These are phyloP conservation scores for Fusarium sp. DNA, from an alignment of 2,329 filamentous ascomycete species.

Conservation along the genomic window DNA sequence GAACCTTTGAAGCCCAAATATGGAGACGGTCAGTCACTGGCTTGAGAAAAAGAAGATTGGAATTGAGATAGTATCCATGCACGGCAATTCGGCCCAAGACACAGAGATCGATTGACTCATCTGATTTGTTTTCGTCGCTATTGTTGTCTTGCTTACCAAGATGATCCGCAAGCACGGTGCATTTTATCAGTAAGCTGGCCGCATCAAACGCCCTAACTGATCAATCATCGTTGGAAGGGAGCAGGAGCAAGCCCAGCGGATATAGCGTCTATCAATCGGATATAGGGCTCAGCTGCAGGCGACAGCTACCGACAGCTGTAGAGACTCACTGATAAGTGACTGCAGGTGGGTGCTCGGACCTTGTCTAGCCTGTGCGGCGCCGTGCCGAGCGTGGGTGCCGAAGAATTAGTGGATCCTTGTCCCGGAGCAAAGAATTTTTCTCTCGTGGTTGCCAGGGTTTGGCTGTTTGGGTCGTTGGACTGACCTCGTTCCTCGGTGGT, in stretches of 20 bases:
- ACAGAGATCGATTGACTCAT: slow-evolving; percentile 5
- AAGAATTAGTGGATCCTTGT: slow-evolving; percentile 18
- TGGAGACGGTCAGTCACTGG: slow-evolving; percentile 9
- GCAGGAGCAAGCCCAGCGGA: slow-evolving; percentile 3
- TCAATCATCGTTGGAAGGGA: background rate
- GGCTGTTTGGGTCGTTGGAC: slow-evolving; percentile 14
- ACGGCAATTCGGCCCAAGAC: slow-evolving; percentile 31
- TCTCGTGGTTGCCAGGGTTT: slow-evolving; percentile 27
- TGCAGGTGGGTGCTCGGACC: slow-evolving; percentile 5
- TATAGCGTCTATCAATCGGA: slow-evolving; percentile 29
- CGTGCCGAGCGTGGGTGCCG: slow-evolving; percentile 41
- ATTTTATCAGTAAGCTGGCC: background rate
- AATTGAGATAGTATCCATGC: slow-evolving; percentile 3
- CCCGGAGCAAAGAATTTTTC: slow-evolving; percentile 25
- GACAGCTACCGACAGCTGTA: background rate
- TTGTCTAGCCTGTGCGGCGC: slow-evolving; percentile 16
- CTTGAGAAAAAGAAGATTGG: slow-evolving; percentile 2
- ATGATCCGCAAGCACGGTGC: slow-evolving; percentile 10
- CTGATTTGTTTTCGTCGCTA: background rate
- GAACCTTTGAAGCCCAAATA: slow-evolving; percentile 38
- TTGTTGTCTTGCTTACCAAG: slow-evolving; percentile 21
- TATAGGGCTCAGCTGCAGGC: slow-evolving; percentile 11
- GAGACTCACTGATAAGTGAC: background rate
- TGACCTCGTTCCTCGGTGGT: slow-evolving; percentile 7
- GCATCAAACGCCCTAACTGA: background rate